phyloP scores from a whole-genome alignment of 805 yeast genomes.

The Clavispora fructus region DNA sequence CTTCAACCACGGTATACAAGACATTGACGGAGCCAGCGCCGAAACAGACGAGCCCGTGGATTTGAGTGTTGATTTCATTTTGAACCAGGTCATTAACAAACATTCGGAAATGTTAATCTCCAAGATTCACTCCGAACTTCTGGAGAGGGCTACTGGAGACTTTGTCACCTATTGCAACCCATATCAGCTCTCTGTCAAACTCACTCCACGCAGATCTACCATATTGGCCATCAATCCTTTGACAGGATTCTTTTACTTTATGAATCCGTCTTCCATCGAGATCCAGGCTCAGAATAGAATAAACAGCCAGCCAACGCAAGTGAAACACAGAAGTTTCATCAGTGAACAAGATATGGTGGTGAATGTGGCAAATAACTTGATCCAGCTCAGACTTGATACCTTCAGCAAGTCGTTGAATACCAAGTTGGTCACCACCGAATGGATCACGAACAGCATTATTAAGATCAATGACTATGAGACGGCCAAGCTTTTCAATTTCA shows the following conservation, averaged over 20 bases:
- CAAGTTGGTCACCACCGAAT: slow-evolving; percentile 59
- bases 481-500: slow-evolving; percentile 31
- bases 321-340: slow-evolving; percentile 17
- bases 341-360: slow-evolving; percentile 28
- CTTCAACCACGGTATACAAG: slow-evolving; percentile 14
- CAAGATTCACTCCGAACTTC: slow-evolving; percentile 16
- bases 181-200: slow-evolving; percentile 30
- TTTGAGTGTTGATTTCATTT: slow-evolving; percentile 30
- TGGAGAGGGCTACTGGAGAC: slow-evolving; percentile 9
- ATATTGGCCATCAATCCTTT: slow-evolving; percentile 36
- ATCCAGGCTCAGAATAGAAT: slow-evolving; percentile 25
- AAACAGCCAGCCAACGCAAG: slow-evolving; percentile 19
- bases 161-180: slow-evolving; percentile 19
- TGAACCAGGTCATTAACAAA: slow-evolving; percentile 32
- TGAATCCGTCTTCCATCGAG: slow-evolving; percentile 36
- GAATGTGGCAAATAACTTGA: slow-evolving; percentile 29
- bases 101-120: slow-evolving; percentile 32
- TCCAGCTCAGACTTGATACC: slow-evolving; percentile 45
- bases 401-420: slow-evolving; percentile 48
- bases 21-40: slow-evolving; percentile 2
- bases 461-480: slow-evolving; percentile 46
- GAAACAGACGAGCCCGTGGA: slow-evolving; percentile 21
- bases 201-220: slow-evolving; percentile 28
- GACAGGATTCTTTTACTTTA: slow-evolving; percentile 37
- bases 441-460: slow-evolving; percentile 59